Base-by-base conservation (phyloP, 2,329 filamentous ascomycete species). In the Sclerotinia borealis region DNA sequence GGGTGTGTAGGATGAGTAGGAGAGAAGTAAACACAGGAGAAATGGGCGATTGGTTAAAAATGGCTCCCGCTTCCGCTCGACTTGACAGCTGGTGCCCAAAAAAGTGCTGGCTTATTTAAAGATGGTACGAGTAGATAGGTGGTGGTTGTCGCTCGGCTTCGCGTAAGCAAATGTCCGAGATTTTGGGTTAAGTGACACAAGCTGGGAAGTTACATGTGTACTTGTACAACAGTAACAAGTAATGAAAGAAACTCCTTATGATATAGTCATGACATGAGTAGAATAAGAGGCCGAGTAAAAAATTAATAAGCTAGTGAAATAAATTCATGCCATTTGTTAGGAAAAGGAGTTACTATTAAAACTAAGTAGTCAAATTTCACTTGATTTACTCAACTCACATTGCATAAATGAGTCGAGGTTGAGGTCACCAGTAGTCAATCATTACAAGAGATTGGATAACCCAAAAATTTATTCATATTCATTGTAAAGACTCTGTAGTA, bases 401-500 rank as follows among this genome's bases (percentile, higher is more conserved):
- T 31, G 17, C 22, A 59, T 37, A 15, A 9, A n/a, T 15, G 27
- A n/a, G 13, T 29, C 11, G 19, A 61, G 15, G n/a, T 37, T 41
- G 8, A 19, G 29, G 37, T 27, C 56, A 29, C 55, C 5, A 55
- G 31, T 22, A 11, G 13, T 19, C 22, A n/a, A 25, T 25, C 27
- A 37, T 27, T 1, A n/a, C 13, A 11, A 54, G 25, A 49, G 48
- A 39, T 49, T 17, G 51, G 10, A 25, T 62, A 58, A 62, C 41
- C 41, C 60, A 49, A 62, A 62, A 62, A 56, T 56, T 29, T 56
- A 48, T 51, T 62, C 60, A 55, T 59, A 55, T 64, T 45, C 47
- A 63, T 65, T 54, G 63, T 67, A 61, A 65, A 67, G 50, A 64
- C 63, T 64, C 65, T 70, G 59, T 71, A 72, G 72, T 73, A 73